Evolutionary conservation across 257 asterid genomes (phyloP).

Genomic region (Solanum okadae): DNA sequence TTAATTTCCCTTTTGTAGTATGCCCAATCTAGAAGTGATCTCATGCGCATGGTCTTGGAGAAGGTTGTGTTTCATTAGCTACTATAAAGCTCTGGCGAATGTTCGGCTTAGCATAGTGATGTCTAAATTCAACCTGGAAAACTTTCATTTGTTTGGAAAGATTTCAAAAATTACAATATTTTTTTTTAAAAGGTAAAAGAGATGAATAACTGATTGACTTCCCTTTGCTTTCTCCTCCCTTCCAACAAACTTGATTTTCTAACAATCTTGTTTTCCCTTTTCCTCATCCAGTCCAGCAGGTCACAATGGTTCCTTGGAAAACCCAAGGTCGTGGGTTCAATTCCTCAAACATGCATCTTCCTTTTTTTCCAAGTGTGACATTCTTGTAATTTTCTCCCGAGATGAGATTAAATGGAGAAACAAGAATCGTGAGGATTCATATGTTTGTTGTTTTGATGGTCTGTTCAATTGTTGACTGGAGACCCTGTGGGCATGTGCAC

Average conservation of each 20-base stretch:
- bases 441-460: background rate
- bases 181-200: background rate
- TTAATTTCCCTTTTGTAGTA: background rate
- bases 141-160: background rate
- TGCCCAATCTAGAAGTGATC: background rate
- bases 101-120: background rate
- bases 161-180: background rate
- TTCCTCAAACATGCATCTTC: background rate
- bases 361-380: background rate
- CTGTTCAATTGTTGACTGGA: background rate
- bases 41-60: background rate
- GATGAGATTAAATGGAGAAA: background rate
- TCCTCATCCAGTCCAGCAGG: background rate
- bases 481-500: background rate
- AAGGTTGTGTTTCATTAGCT: background rate
- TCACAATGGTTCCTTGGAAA: background rate
- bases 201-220: background rate
- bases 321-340: background rate
- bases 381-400: background rate
- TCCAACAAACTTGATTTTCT: background rate
- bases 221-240: background rate
- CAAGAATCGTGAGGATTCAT: background rate
- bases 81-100: background rate
- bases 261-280: background rate
- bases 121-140: background rate